Base-by-base conservation (phyloP, 352 stramenopile species). In the Pythium vanterpoolii region DNA sequence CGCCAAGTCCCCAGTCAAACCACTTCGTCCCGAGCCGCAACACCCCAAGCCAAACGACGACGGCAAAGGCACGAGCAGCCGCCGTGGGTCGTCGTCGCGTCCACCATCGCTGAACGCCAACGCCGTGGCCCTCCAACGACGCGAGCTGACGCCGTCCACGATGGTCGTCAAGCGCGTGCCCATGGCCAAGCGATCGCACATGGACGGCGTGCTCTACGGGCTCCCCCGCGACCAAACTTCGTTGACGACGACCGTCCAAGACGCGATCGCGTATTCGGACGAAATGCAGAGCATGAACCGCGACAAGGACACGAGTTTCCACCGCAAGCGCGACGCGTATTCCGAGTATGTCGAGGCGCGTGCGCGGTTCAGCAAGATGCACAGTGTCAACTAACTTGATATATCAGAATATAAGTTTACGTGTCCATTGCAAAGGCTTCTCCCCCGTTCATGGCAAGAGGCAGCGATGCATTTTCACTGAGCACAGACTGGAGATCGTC, bases 281-380 rank as follows among this genome's bases (percentile, higher is more conserved):
- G 81, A 93, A 47, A 93, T 95, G 86, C 55, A 81, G n/a, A 68
- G 57, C 11, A 90, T 92, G 80, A 91, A 92, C 63, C 62, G 60
- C 38, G 66, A 80, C 46, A 95, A 92, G 65, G 69, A 93, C 62
- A 83, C 72, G 39, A 76, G 69, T 24, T 79, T 85, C 57, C 80
- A 88, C 59, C 83, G 86, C 48, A 95, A 95, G 64, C 83, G 84
- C 40, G 86, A 95, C 56, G 71, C 81, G 36, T 92, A 95, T 74
- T 95, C 86, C 8, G 86, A 93, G 50, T 95, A 95, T 54, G 83
- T 95, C 49, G 86, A 95, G 60, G 86, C 86, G n/a, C 77, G 83
- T 43, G 86, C 83, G 27, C 79, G 86, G 18, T 95, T 95, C 70
- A 93, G 83, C 62, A 95, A 95, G 65, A 93, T 95, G 83, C 86